Conservation (phyloP, 2,329 filamentous ascomycete species). For the Talaromyces sp. region DNA sequence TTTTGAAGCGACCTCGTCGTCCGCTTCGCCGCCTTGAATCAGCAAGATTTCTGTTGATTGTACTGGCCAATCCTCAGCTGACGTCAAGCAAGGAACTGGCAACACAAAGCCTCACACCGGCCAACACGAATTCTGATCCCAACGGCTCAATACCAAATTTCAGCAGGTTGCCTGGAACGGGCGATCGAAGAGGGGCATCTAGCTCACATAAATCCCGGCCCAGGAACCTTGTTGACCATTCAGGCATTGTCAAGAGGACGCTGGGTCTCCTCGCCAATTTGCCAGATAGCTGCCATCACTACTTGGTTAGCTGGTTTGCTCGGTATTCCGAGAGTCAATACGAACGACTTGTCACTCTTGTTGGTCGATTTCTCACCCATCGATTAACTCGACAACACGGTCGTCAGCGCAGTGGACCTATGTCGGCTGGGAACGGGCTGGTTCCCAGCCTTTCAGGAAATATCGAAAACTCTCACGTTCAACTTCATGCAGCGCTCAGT, state of each 20-base stretch:
- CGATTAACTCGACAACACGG: slow-evolving; percentile 68
- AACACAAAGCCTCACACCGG: slow-evolving; percentile 9
- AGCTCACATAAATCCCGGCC: slow-evolving; percentile 20
- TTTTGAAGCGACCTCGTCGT: slow-evolving; percentile 74
- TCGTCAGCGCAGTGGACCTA: slow-evolving; percentile 56
- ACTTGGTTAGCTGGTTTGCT: slow-evolving; percentile 74
- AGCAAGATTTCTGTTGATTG: slow-evolving; percentile 70
- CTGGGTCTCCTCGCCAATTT: slow-evolving; percentile 75
- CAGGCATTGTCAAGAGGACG: slow-evolving; percentile 78
- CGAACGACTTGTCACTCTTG: slow-evolving; percentile 68
- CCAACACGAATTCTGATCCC: background rate
- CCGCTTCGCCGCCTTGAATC: slow-evolving; percentile 65
- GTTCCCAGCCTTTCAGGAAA: slow-evolving; percentile 65
- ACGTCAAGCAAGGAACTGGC: slow-evolving; percentile 3
- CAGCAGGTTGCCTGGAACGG: slow-evolving; percentile 12
- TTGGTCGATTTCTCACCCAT: slow-evolving; percentile 75
- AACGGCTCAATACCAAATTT: slow-evolving; percentile 9
- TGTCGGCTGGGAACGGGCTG: slow-evolving; percentile 57
- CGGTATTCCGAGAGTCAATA: slow-evolving; percentile 65
- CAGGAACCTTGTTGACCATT: slow-evolving; percentile 62
- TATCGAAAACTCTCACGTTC: slow-evolving; percentile 56
- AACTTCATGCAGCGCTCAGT: slow-evolving; percentile 69
- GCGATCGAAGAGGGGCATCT: slow-evolving; percentile 18
- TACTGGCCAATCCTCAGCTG: slow-evolving; percentile 74
- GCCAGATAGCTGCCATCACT: slow-evolving; percentile 69